A percentile compares a stretch with the other conserved stretches of the same genome.
Conservation (phyloP, 805 yeast genomes). For the Teunomyces lycoperdinae region DNA sequence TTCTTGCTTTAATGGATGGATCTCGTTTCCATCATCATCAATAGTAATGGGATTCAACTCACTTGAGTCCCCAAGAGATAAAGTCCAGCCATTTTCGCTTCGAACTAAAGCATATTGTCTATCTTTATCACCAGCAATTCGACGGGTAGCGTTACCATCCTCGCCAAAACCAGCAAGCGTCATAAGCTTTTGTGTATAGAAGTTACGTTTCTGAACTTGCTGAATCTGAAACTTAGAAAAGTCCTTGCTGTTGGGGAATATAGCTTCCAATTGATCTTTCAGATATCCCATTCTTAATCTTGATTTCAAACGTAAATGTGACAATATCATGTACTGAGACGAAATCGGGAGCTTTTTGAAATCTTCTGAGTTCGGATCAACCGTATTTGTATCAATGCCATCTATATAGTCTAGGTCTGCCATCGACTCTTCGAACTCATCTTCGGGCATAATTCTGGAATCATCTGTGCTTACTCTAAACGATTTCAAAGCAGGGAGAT, state of each 20-base stretch:
- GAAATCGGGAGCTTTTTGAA: constrained; percentile 76
- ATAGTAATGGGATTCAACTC: constrained; percentile 46
- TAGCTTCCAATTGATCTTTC: constrained; percentile 76
- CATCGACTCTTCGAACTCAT: constrained; percentile 60
- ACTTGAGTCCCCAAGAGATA: constrained; percentile 51
- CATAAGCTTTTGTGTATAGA: constrained; percentile 83
- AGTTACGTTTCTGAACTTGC: constrained; percentile 89
- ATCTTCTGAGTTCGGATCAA: constrained; percentile 82
- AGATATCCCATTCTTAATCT: constrained; percentile 93
- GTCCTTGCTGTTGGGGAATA: constrained; percentile 84
- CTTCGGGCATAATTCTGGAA: constrained; percentile 68
- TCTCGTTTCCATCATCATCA: constrained; percentile 38
- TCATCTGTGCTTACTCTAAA: constrained; percentile 57
- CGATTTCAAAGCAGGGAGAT: constrained; percentile 68
- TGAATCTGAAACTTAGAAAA: constrained; percentile 91
- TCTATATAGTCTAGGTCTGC: constrained; percentile 50
- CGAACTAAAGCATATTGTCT: constrained; percentile 70
- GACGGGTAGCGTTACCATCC: constrained; percentile 48
- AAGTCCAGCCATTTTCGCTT: constrained; percentile 81
- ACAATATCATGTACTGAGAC: constrained; percentile 83
- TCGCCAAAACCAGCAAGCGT: constrained; percentile 77
- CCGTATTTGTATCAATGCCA: constrained; percentile 63
- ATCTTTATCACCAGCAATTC: constrained; percentile 78
- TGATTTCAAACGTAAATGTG: constrained; percentile 78
- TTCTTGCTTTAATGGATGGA: background rate